Base-by-base conservation (phyloP, 345 rosid species). In the Gossypium raimondii region DNA sequence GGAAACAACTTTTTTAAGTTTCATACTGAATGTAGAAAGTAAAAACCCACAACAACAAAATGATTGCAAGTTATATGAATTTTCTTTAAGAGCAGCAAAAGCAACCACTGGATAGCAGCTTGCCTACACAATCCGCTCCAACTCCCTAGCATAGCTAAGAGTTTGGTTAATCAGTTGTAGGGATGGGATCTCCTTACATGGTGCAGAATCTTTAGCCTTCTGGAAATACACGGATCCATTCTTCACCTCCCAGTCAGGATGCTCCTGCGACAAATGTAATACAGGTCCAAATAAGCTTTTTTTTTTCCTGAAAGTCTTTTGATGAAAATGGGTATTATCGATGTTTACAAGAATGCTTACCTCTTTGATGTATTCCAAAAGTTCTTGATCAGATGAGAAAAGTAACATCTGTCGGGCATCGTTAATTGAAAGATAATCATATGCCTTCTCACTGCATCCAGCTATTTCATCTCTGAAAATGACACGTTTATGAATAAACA, bases 391-490 rank as follows among this genome's bases (percentile, higher is more conserved):
- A n/a, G 93, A 86, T 59, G 94, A 72, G 86, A 86, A 96, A 34
- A 96, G 85, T 74, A 96, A 78, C 89, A 90, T 93, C 78, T 89
- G 85, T 2, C 79, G 67, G 34, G 99, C 94, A 84, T 93, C 89
- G 22, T 52, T 82, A 14, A 93, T 55, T 17, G 97, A 90, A 76
- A 96, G 89, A 81, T 83, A 87, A 84, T 93, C 97, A 71, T 91
- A 93, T 52, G 99, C 98, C 86, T 92, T 96, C 92, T 96, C 99
- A 62, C 97, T 93, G 88, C 99, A 96, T 77, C 99, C 98, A 73
- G 98, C 90, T 81, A 96, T 93, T 81, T 96, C 99, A 79, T 96
- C 98, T 81, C 98, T 96, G 77, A 17, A 75, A 73, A 51, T 24
- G 18, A 66, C 11, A 47, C 14, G 68, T 27, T 34, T 12, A 29